A percentile compares a stretch with the other conserved stretches of the same genome.
These are phyloP conservation scores for Pseudonitzschia delicatissima DNA, from an alignment of 108 stramenopile genomes.

Conservation along the genomic window DNA sequence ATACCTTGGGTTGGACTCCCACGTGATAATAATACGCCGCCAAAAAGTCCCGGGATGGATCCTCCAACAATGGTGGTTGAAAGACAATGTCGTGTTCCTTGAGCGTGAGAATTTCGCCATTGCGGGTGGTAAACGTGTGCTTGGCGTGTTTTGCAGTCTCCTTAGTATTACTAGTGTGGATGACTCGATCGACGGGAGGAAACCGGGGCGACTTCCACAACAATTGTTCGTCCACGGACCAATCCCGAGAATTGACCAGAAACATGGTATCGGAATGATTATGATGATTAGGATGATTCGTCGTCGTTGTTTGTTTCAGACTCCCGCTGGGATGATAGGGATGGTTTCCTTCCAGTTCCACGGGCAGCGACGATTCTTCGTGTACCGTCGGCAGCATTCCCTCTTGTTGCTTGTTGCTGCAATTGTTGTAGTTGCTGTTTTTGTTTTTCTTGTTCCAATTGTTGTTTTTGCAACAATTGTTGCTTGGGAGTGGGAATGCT, in stretches of 20 bases:
- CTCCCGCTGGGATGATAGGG: no score
- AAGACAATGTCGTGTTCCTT: neutral
- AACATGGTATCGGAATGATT: no score
- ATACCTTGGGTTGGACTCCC: slow-evolving; percentile 24
- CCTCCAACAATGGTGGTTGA: slow-evolving; percentile 9
- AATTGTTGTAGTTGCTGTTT: slow-evolving; percentile 17
- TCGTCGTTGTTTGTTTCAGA: slow-evolving; percentile 6
- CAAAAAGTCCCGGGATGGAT: slow-evolving; percentile 25
- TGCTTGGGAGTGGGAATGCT: slow-evolving; percentile 31
- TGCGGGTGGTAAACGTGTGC: neutral
- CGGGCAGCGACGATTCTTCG: no score
- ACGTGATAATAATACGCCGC: slow-evolving; percentile 38
- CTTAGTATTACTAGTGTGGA: no score
- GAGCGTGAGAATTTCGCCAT: neutral
- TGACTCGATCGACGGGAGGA: neutral
- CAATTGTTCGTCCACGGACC: slow-evolving; percentile 35
- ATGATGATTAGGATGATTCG: no score
- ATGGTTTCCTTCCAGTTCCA: no score
- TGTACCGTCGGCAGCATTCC: neutral
- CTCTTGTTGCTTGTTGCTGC: slow-evolving; percentile 13
- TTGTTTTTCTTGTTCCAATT: slow-evolving; percentile 14
- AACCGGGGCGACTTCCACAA: slow-evolving; percentile 26
- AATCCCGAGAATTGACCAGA: slow-evolving; percentile 18
- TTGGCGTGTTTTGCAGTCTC: neutral
- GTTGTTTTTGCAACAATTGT: slow-evolving; percentile 18